phyloP scores from a whole-genome alignment of 805 yeast genomes.

The Candida yuanshanica region DNA sequence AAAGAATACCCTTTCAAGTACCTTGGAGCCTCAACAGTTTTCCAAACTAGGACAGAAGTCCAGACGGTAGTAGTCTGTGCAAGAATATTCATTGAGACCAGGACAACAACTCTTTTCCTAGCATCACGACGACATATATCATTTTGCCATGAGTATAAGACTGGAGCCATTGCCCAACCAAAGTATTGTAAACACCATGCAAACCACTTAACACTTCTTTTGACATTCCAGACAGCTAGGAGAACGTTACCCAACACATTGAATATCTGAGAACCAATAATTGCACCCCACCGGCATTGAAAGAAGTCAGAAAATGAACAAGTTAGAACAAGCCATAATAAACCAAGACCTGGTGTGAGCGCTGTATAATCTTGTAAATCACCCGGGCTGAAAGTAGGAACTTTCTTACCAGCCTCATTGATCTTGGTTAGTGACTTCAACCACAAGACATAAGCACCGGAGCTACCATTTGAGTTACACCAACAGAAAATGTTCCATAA shows the following conservation, averaged over 20 bases:
- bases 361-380: constrained; percentile 18
- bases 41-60: constrained; percentile 31
- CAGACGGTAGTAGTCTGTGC: constrained; percentile 53
- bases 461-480: constrained; percentile 44
- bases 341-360: constrained; percentile 30
- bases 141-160: constrained; percentile 53
- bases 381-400: not conserved
- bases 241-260: constrained; percentile 44
- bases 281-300: constrained; percentile 32
- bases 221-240: constrained; percentile 47
- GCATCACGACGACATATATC: constrained; percentile 52
- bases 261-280: constrained; percentile 38
- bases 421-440: constrained; percentile 37
- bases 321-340: constrained; percentile 8
- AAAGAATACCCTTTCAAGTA: constrained; percentile 46
- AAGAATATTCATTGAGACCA: constrained; percentile 43
- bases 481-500: constrained; percentile 51
- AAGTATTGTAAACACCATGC: constrained; percentile 43
- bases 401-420: constrained; percentile 31
- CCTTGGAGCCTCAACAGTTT: constrained; percentile 51
- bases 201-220: constrained; percentile 41
- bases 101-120: constrained; percentile 44
- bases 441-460: constrained; percentile 42
- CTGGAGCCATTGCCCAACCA: constrained; percentile 55
- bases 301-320: constrained; percentile 29